Evolutionary conservation across 2,329 filamentous ascomycete species (phyloP), one percentile per base, ranked within the genome.

Genomic region (Cadophora sp.): DNA sequence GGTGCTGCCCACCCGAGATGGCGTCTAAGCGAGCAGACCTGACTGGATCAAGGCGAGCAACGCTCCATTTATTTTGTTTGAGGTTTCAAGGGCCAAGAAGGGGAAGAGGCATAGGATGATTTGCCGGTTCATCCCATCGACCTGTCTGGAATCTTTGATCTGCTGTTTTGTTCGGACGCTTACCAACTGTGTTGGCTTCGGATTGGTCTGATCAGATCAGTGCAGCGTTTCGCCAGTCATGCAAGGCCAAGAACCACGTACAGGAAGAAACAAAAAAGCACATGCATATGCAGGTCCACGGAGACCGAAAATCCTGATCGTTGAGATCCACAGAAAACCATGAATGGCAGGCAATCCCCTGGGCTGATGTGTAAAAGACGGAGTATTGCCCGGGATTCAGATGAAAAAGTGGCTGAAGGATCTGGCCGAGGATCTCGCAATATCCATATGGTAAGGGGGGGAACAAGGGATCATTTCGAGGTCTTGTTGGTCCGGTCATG

Each of bases 121-220:
- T 58, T 58, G 55, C n/a, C 29, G 22, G 58, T 61, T 61, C 58
- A 46, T 61, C 58, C 26, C 58, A 60, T 43, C 43, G 53, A 31
- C 19, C 9, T 58, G 55, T 34, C 55, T 58, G 31, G 55, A 37
- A 24, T 34, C 40, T 61, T 61, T 26, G 58, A 61, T 61, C 58
- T 19, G 58, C 58, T 46, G 24, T 27, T n/a, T 40, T 40, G 22
- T 61, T 43, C 22, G 22, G 14, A 61, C 16, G 19, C 22, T 37
- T 19, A n/a, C n/a, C n/a, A n/a, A n/a, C n/a, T n/a, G 43, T 46
- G 37, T 31, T 46, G 26, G 22, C n/a, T 19, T 24, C 9, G 50
- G 14, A 19, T 53, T 19, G 26, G 2, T 29, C 26, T 53, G 24
- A 26, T 29, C 27, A 55, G 4, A 14, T 29, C 16, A 55, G 24